Percentiles rank a stretch among this genome's conserved stretches.
phyloP scores from a whole-genome alignment of 129 eudicot species.

The Flaveria robusta region DNA sequence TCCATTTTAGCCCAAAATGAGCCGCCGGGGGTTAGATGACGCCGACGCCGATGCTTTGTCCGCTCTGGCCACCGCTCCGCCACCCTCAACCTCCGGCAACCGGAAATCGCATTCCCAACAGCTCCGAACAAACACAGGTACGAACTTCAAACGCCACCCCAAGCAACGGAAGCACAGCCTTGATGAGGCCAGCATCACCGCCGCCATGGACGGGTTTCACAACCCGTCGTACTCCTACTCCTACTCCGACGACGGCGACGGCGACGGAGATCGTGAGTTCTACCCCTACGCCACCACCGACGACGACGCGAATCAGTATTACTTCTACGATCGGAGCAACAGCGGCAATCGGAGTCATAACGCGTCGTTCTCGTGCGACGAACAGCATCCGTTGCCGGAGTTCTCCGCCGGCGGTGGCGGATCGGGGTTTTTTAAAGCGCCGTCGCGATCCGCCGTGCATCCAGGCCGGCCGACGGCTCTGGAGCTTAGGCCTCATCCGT shows the following conservation, averaged over 20 bases:
- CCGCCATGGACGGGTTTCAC: constrained; percentile 22
- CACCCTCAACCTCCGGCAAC: constrained; percentile 39
- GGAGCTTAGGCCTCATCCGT: constrained; percentile 92
- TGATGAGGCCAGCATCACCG: constrained; percentile 51
- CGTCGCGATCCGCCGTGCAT: constrained; percentile 76
- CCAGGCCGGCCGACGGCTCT: constrained; percentile 79
- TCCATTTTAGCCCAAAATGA: constrained; percentile 23
- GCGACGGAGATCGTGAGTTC: constrained; percentile 38
- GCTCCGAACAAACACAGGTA: constrained; percentile 73
- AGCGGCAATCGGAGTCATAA: neutral
- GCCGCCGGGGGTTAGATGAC: constrained; percentile 48
- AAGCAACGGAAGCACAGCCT: constrained; percentile 79
- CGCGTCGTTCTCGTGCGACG: constrained; percentile 7
- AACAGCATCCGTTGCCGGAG: constrained; percentile 60
- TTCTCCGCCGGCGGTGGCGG: constrained; percentile 65
- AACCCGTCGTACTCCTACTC: constrained; percentile 5
- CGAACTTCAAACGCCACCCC: constrained; percentile 49
- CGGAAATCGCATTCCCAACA: constrained; percentile 61
- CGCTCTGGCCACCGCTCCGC: constrained; percentile 50
- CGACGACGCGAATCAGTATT: neutral
- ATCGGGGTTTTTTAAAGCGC: constrained; percentile 68
- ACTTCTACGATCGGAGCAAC: neutral
- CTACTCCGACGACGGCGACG: constrained; percentile 38
- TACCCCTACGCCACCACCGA: constrained; percentile 49
- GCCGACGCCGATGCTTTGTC: constrained; percentile 64